Base-by-base conservation (phyloP, 306 rosid genomes). In the Glycine tomentella region DNA sequence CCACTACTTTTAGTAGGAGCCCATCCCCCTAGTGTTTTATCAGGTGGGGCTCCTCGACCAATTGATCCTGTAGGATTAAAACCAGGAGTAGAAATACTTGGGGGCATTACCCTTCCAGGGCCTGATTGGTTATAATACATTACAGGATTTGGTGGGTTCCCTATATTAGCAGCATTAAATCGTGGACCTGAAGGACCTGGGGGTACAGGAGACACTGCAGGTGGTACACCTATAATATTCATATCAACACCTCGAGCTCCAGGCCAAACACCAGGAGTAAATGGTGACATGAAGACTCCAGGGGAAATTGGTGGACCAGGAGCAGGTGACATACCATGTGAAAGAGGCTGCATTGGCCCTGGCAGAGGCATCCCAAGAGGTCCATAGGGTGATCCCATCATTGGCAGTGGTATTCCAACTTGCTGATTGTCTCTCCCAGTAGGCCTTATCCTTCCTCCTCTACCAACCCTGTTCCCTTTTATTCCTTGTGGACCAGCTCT, bases 251-350 rank as follows among this genome's bases (percentile, higher is more conserved):
- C 98, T 57, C 97, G 98, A 34, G 90, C 89, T 58, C 97, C 97
- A 83, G 96, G 80, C 99, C 99, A 96, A 76, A 93, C 93, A 44
- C 91, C 93, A 7, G 93, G 94, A 68, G 80, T 77, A 86, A 96
- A 96, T 40, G 92, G 95, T 51, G 97, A 94, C 78, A 93, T 85
- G 81, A 95, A 91, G 85, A 94, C 96, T 14, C 96, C 97, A 33
- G 95, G 97, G 6, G 94, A 90, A 8, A 96, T 90, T 56, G 97
- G 97, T 46, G 98, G 98, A 70, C 97, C 99, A n/a, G 97, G 97
- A 78, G 89, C 93, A 77, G 99, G 98, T 83, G 98, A 90, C 93
- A 95, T 90, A 49, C 92, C 90, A 72, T 94, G 97, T 74, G 86
- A 78, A 76, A 91, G 97, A 72, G 93, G 89, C 84, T 95, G 98